Evolutionary conservation across 352 stramenopile genomes (phyloP).

Genomic region (Globisporangium acanthophoron): DNA sequence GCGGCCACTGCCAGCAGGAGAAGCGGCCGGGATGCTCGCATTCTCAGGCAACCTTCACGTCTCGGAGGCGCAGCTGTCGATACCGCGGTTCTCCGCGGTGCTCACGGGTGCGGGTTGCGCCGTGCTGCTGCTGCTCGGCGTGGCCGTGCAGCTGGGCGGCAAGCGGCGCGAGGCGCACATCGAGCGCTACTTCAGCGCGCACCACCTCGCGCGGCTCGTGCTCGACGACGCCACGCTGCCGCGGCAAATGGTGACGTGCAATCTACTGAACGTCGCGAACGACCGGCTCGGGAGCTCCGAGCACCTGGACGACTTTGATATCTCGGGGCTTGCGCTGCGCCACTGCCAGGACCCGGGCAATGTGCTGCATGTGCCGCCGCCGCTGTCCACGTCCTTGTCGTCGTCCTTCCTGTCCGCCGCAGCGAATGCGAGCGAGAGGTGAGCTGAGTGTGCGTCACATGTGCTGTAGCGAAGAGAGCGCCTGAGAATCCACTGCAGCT

Average conservation of each 20-base stretch:
- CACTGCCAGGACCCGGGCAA: slow-evolving; percentile 33
- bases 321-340: slow-evolving; percentile 36
- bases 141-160: slow-evolving; percentile 33
- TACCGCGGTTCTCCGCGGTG: slow-evolving; percentile 28
- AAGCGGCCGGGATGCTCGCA: slow-evolving; percentile 14
- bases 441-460: no score
- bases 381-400: slow-evolving; percentile 3
- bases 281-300: slow-evolving; percentile 48
- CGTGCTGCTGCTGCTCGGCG: slow-evolving; percentile 27
- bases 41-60: slow-evolving; percentile 21
- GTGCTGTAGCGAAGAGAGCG: no score
- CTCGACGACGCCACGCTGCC: slow-evolving; percentile 32
- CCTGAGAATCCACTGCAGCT: no score
- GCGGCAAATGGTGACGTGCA: slow-evolving; percentile 33
- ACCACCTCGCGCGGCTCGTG: slow-evolving; percentile 40
- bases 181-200: slow-evolving; percentile 37
- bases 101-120: slow-evolving; percentile 35
- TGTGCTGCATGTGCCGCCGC: slow-evolving; percentile 21
- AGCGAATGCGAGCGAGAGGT: no score
- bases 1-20: slow-evolving; percentile 5
- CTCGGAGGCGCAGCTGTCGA: slow-evolving; percentile 29
- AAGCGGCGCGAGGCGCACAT: slow-evolving; percentile 37
- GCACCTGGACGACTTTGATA: slow-evolving; percentile 53
- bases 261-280: slow-evolving; percentile 42
- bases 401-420: slow-evolving; percentile 4